Percentiles rank a stretch among this genome's conserved stretches.
phyloP scores from a whole-genome alignment of 139 green algal species.

The Chlamydomonas asymmetrica region DNA sequence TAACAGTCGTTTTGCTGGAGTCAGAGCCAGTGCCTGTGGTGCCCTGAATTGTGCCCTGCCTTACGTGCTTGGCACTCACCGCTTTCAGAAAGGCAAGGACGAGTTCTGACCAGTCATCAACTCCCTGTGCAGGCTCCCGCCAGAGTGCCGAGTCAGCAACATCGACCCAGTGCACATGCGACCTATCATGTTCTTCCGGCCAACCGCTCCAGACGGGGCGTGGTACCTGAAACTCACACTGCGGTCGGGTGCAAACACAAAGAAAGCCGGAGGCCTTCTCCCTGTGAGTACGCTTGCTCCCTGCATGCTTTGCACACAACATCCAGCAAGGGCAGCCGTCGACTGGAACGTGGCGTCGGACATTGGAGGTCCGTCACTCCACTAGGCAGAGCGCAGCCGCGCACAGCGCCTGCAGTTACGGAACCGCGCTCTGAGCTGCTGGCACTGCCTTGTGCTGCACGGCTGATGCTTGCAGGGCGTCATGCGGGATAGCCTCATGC shows the following conservation, averaged over 20 bases:
- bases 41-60: too few species aligned
- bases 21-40: too few species aligned
- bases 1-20: too few species aligned
- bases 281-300: too few species aligned
- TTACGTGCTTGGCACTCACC: too few species aligned
- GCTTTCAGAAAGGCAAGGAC: too few species aligned
- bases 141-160: slow-evolving; percentile 30
- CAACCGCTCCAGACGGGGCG: slow-evolving; percentile 28
- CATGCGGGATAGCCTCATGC: neutral
- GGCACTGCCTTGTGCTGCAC: slow-evolving; percentile 55
- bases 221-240: slow-evolving; percentile 38
- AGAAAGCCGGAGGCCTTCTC: slow-evolving; percentile 25
- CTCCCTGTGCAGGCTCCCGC: slow-evolving; percentile 37
- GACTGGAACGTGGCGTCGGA: slow-evolving; percentile 13
- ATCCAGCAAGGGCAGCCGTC: slow-evolving; percentile 15
- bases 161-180: slow-evolving; percentile 30
- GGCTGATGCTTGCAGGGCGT: neutral
- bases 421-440: too few species aligned
- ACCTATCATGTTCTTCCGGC: slow-evolving; percentile 73
- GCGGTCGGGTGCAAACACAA: neutral
- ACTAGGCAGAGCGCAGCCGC: slow-evolving; percentile 27
- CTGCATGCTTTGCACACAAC: too few species aligned
- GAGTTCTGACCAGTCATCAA: too few species aligned
- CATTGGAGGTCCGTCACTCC: slow-evolving; percentile 18
- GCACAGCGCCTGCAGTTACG: too few species aligned